Evolutionary conservation across 140 eudicot species (phyloP).

Genomic region (Stevia rebaudiana): DNA sequence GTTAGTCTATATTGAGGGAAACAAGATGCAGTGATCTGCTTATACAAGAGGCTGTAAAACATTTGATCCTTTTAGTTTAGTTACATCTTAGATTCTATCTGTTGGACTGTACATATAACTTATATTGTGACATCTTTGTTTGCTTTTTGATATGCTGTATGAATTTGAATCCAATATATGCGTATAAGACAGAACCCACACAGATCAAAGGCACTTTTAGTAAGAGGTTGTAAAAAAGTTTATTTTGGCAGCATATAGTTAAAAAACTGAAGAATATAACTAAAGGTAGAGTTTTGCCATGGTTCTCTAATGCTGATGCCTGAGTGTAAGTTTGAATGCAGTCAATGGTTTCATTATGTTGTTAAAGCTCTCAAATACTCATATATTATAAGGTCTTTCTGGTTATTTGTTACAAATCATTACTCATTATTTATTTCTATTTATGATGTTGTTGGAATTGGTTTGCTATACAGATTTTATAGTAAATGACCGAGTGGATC

Average conservation of each 20-base stretch:
- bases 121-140: neutral
- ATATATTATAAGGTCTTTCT: neutral
- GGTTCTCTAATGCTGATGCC: neutral
- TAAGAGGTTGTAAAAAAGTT: neutral
- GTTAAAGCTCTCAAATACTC: neutral
- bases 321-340: neutral
- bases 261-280: neutral
- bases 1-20: neutral
- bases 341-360: neutral
- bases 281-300: neutral
- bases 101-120: neutral
- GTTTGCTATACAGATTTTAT: constrained; percentile 54
- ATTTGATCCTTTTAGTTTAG: neutral
- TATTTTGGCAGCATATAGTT: neutral
- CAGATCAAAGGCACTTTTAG: neutral
- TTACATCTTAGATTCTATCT: neutral
- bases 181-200: neutral
- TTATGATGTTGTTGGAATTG: constrained; percentile 16
- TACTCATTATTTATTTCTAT: neutral
- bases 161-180: neutral
- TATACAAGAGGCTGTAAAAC: neutral
- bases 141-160: neutral
- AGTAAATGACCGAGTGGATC: constrained; percentile 54
- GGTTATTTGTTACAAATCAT: neutral
- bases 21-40: neutral